Evolutionary conservation across 148 eudicot genomes (phyloP), one percentile per base, ranked within the genome.

Genomic region (Chenopodium album): DNA sequence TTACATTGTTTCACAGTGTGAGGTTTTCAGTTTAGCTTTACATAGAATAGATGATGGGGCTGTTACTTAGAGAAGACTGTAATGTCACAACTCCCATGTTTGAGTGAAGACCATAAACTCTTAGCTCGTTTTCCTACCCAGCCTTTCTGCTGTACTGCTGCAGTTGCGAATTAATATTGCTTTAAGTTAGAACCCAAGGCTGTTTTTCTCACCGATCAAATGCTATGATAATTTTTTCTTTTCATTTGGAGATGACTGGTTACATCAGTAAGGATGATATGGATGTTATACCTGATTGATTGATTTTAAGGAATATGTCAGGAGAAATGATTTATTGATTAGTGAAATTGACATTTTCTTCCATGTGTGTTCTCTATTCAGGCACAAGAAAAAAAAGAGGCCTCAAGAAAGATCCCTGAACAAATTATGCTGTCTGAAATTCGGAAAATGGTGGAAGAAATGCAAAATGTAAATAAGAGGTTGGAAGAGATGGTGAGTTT

Each of bases 381-480:
- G 99, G 92, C 94, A 60, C 90, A 92, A 81, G 87, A 78, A 79
- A 85, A 63, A 86, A 96, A 94, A 80, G 93, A 83, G 50, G 90
- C 92, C 23, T 56, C 90, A 37, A 86, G 79, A 73, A 96, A 83
- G 85, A 85, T 92, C 75, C 99, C 99, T 67, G 99, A 96, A 85
- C 95, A 94, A 78, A 81, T 96, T 47, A 90, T 96, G 78, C 79
- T 96, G 79, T 87, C 97, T 59, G 99, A 96, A 89, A 97, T 96
- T 78, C 92, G 98, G n/a, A 87, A 79, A 50, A 94, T 96, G 98
- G 99, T 96, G 71, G 90, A 91, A 67, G 98, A 94, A 64, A 96
- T 96, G 99, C 92, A 96, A 85, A 85, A 92, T 66, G 79, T 96
- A 78, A 96, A 96, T 83, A 94, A 90, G 86, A 84, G 85, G 80